phyloP scores from a whole-genome alignment of 495 filamentous ascomycete species.

The Apodospora peruviana region DNA sequence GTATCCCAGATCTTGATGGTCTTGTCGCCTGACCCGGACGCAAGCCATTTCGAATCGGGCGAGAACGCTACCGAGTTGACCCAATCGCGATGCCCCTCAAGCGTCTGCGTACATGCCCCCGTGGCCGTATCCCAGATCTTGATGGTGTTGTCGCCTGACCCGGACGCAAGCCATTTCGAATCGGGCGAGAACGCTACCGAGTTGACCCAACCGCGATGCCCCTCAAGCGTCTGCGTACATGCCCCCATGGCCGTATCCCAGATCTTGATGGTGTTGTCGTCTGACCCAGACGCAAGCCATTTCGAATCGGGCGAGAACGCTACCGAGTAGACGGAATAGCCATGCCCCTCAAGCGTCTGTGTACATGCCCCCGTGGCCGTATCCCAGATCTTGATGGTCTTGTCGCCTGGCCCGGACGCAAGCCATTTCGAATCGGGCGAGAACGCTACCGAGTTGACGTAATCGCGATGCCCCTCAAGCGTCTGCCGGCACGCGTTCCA shows the following conservation, averaged over 20 bases:
- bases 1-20: slow-evolving; percentile 10
- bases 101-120: not conserved
- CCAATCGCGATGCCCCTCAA: slow-evolving; percentile 9
- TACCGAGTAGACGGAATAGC: not conserved
- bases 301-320: slow-evolving; percentile 26
- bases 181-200: slow-evolving; percentile 9
- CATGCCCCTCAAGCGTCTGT: slow-evolving; percentile 8
- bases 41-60: not conserved
- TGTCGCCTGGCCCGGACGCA: not conserved
- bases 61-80: slow-evolving; percentile 7
- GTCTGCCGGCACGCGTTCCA: slow-evolving; percentile 9
- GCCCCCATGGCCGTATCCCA: slow-evolving; percentile 84
- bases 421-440: slow-evolving; percentile 3
- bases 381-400: slow-evolving; percentile 5
- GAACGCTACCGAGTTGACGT: not conserved
- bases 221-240: slow-evolving; percentile 25
- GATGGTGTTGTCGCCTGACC: slow-evolving; percentile 7
- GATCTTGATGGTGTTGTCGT: slow-evolving; percentile 81
- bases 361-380: not conserved
- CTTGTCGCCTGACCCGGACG: slow-evolving; percentile 6
- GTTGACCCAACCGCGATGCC: slow-evolving; percentile 2
- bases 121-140: slow-evolving; percentile 12
- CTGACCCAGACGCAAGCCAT: slow-evolving; percentile 78
- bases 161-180: slow-evolving; percentile 9
- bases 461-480: not conserved